phyloP scores from a whole-genome alignment of 441 rosid species.

The Rhodomyrtus psidioides region DNA sequence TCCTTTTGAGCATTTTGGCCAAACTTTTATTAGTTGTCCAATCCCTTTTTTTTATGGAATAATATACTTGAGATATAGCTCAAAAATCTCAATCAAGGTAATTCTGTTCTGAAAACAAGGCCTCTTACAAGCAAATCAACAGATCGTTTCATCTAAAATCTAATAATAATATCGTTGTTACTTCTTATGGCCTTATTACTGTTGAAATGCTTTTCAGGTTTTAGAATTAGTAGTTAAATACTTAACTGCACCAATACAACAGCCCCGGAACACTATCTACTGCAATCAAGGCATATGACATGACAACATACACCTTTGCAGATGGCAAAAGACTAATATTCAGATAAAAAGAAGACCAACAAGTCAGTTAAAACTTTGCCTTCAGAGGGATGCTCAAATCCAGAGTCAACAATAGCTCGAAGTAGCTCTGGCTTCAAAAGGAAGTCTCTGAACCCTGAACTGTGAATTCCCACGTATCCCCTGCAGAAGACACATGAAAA shows the following conservation, averaged over 20 bases:
- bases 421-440: conserved; percentile 5
- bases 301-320: not conserved
- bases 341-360: not conserved
- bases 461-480: conserved; percentile 10
- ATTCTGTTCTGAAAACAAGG: not conserved
- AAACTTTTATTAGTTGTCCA: not conserved
- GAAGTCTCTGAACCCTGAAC: conserved; percentile 10
- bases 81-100: not conserved
- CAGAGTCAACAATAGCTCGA: conserved; percentile 7
- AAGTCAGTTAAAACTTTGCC: not conserved
- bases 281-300: not conserved
- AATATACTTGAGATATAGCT: not conserved
- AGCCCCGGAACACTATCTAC: not conserved
- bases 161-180: not conserved
- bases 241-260: not conserved
- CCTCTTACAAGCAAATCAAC: not conserved
- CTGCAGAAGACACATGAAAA: not conserved
- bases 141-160: not conserved
- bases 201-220: not conserved
- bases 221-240: not conserved
- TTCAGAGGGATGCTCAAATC: conserved; percentile 11
- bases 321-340: not conserved
- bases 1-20: not conserved
- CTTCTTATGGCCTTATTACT: not conserved
- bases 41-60: not conserved